phyloP scores from a whole-genome alignment of 306 rosid genomes.

The Hippophae rhamnoides region DNA sequence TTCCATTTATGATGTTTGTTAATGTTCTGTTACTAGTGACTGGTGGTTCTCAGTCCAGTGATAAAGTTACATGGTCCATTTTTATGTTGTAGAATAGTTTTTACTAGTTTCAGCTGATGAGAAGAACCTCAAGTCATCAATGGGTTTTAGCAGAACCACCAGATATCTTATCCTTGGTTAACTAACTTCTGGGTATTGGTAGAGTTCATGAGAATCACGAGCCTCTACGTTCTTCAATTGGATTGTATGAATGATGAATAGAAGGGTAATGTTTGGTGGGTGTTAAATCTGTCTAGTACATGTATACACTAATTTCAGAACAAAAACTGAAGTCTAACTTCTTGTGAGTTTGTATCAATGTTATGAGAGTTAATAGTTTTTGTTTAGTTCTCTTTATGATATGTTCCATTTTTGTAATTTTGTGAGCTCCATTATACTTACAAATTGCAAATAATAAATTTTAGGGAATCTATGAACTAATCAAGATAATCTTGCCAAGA shows the following conservation, averaged over 20 bases:
- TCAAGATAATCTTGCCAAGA: too few species aligned
- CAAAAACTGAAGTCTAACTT: constrained; percentile 22
- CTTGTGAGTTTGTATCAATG: constrained; percentile 37
- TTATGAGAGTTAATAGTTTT: constrained; percentile 32
- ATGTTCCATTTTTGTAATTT: background rate
- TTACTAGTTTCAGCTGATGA: constrained; percentile 20
- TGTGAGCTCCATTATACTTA: too few species aligned
- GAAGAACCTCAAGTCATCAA: constrained; percentile 25
- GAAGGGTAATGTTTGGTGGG: constrained; percentile 28
- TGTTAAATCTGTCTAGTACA: constrained; percentile 29
- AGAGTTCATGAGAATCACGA: too few species aligned
- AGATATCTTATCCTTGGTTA: constrained; percentile 19
- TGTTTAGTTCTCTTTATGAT: constrained; percentile 24
- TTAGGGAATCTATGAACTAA: too few species aligned
- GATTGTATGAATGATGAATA: too few species aligned
- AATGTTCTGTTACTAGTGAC: constrained; percentile 24
- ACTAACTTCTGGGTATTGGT: constrained; percentile 30
- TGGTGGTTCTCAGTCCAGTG: constrained; percentile 8
- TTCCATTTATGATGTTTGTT: constrained; percentile 31
- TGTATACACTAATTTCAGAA: constrained; percentile 34
- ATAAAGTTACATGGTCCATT: background rate
- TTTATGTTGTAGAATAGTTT: constrained; percentile 6
- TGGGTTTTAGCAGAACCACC: constrained; percentile 35
- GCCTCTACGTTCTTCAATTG: too few species aligned
- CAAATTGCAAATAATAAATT: too few species aligned